Base-by-base conservation (phyloP, 2,329 filamentous ascomycete species). In the Trichoderma polysporum region DNA sequence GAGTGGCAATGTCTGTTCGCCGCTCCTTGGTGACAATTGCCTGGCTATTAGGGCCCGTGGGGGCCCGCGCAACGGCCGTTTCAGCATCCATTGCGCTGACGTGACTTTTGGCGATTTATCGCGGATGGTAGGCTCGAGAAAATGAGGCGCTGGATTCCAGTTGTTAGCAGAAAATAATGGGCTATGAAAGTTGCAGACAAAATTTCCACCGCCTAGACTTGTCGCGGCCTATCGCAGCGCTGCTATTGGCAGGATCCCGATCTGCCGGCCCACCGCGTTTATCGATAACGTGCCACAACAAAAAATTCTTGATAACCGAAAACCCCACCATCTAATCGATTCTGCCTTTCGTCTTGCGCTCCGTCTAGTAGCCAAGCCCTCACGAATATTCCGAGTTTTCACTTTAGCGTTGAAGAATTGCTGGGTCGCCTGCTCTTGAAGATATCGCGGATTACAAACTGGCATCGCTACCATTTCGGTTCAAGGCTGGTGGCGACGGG, bases 391-490 rank as follows among this genome's bases (percentile, higher is more conserved):
- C 22, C 25, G 27, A 29, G 47, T 15, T n/a, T 56, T 27, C 13
- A 12, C 27, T 19, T n/a, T 22, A 7, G 12, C 59, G 12, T 6
- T 33, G 6, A 3, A 17, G 15, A 7, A 62, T 33, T 45, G 27
- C 15, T 33, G 8, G 31, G 39, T 27, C 39, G 35, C 33, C 4
- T 39, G 53, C 19, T 39, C 3, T 39, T 27, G 33, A 17, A 6
- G 6, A 37, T 37, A 17, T 37, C n/a, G 33, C 27, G 12, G 19
- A n/a, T 27, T 19, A n/a, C 83, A 89, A 82, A 69, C 80, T 90
- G 87, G 87, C 85, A 81, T 90, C 90, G 65, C 80, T 93, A 79
- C 92, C 94, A 3, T 96, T 90, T 76, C 86, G 94, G 80, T 97
- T 97, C 82, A 97, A 96, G 84, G 91, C 90, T 78, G 90, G 91